Percentiles rank a stretch among this genome's conserved stretches.
These are phyloP conservation scores for Loxodes magnus DNA, from an alignment of 73 alveolate species.

Conservation along the genomic window DNA sequence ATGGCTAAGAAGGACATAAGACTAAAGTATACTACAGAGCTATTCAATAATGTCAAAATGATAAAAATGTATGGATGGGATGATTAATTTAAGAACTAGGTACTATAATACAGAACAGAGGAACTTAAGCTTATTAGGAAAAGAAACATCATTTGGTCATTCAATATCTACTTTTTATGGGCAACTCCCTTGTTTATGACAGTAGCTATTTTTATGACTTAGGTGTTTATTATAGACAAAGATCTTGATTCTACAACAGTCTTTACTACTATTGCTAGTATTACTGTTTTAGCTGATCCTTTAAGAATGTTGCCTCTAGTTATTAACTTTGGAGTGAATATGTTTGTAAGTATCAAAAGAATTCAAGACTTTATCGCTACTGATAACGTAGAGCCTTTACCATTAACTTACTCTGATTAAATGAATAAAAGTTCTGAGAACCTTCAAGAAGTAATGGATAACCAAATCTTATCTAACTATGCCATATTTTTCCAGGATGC, in stretches of 20 bases:
- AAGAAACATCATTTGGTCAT: too few species aligned
- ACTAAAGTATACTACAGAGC: conserved; percentile 37
- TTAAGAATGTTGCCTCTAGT: background rate
- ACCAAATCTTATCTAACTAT: conserved; percentile 34
- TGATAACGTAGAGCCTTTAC: background rate
- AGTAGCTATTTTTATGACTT: too few species aligned
- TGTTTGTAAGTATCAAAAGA: background rate
- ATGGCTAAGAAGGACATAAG: conserved; percentile 35
- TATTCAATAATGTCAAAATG: conserved; percentile 36
- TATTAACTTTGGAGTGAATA: background rate
- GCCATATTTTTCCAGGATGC: too few species aligned
- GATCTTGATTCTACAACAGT: conserved; percentile 47
- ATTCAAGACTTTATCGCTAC: background rate
- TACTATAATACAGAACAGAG: conserved; percentile 36
- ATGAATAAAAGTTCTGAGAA: background rate
- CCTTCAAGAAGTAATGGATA: conserved; percentile 4
- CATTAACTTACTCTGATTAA: background rate
- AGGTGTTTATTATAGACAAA: too few species aligned
- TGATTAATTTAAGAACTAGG: conserved; percentile 35
- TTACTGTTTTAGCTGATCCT: conserved; percentile 17
- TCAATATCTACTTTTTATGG: too few species aligned
- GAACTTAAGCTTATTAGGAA: conserved; percentile 28
- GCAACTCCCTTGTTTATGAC: too few species aligned
- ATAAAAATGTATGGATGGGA: conserved; percentile 50
- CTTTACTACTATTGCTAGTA: conserved; percentile 44